Evolutionary conservation across 805 yeast species (phyloP), one percentile per base, ranked within the genome.

Genomic region (Wickerhamiella brachini): DNA sequence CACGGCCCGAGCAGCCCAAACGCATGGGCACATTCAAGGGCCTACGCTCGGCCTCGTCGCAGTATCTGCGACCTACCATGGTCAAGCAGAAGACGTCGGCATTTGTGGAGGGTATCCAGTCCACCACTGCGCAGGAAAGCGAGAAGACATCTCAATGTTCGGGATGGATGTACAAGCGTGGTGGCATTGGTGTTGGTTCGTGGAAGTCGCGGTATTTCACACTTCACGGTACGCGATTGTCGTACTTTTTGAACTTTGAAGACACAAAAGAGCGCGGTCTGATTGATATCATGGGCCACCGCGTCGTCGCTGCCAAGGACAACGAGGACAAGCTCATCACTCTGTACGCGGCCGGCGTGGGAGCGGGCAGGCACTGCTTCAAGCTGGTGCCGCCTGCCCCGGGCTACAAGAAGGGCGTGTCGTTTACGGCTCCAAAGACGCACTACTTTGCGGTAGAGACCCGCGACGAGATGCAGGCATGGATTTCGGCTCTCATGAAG

Each of bases 91-190:
- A 69, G 41, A 72, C 73, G 1, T 65, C 72, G 6, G 74, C 74
- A 4, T 71, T 71, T 56, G 55, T 62, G 45, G 98, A 93, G 68
- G 98, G 98, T 6, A 84, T 93, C 44, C 74, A 87, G 58, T 72
- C 68, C 18, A 74, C 85, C 15, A 74, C 83, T 0, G 95, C 96
- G 0, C 79, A 77, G 54, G 84, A 85, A 45, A 83, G 97, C 0
- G 77, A 84, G 47, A 78, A 78, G 57, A 70, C 82, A 6, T 86
- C 97, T 0, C 83, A 75, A 50, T 79, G 73, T 59, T 80, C 86
- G 47, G 99, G 99, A 1, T 93, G 97, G 95, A 86, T 93, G 95
- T 79, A 88, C 49, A 93, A 93, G 66, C 81, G 85, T 57, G 95
- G 95, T 22, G 85, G 83, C 53, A 75, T 82, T 53, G 78, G 94